Base-by-base conservation (phyloP, 192 early-diverging fungal species). In the Umbelopsis vinacea region DNA sequence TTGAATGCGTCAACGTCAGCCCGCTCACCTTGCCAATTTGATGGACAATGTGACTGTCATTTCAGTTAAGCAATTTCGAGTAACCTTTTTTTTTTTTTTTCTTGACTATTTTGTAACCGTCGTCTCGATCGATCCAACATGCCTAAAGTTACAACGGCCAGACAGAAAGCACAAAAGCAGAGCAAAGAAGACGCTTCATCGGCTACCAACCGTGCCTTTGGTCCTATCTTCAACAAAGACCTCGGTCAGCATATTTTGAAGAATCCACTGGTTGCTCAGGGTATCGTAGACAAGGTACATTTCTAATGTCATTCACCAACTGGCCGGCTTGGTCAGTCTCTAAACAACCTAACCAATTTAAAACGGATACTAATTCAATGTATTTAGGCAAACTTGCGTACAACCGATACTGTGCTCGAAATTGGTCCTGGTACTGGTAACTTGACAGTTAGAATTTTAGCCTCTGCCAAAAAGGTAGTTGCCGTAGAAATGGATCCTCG, bases 341-440 rank as follows among this genome's bases (percentile, higher is more conserved):
- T 69, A 63, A n/a, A n/a, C n/a, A n/a, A n/a, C n/a, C n/a, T n/a
- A n/a, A n/a, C n/a, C n/a, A n/a, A n/a, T n/a, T n/a, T n/a, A n/a
- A n/a, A n/a, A n/a, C n/a, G n/a, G n/a, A 63, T 21, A 50, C 48
- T 50, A 26, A 14, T 57, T 19, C 11, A 14, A 1, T 26, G 3
- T 17, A 37, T 8, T 52, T 79, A 88, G 87, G 87, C 83, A 6
- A 81, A 76, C 63, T 67, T 88, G 45, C 70, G 76, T 43, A 74
- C 87, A 35, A 91, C 92, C 1, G 93, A 95, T 77, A 90, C 84
- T 14, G 92, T 93, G 8, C 86, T 95, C 9, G 97, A 99, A 86
- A 91, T 99, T 48, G 97, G 97, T 78, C 97, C 97, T 2, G 97
- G 97, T 88, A 99, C 97, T 33, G 97, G 97, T 83, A 99, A 99